A percentile compares a stretch with the other conserved stretches of the same genome.
Conservation (phyloP, 495 filamentous ascomycete genomes). For the Hypoxylon fragiforme region DNA sequence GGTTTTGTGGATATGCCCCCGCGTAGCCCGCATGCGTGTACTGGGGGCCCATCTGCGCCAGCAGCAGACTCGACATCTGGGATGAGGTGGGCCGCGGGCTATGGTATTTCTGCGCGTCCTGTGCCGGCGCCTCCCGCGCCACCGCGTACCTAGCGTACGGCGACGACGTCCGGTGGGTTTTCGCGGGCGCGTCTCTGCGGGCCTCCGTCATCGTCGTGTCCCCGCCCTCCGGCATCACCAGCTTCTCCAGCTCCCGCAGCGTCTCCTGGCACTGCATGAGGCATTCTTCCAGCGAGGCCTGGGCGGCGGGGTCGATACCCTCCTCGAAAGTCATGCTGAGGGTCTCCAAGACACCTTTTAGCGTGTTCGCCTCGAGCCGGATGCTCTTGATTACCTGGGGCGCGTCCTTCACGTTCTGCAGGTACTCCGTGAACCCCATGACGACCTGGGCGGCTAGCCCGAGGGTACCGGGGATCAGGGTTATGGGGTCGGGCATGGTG, state of each 20-base stretch:
- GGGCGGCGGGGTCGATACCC: background rate
- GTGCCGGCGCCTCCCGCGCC: background rate
- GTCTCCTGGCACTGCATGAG: constrained; percentile 1
- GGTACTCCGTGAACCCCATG: constrained; percentile 2
- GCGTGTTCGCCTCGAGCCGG: constrained; percentile 5
- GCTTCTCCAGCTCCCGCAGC: constrained; percentile 7
- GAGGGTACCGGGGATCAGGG: constrained; percentile 1
- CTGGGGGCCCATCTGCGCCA: background rate
- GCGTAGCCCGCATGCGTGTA: background rate
- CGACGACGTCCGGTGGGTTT: background rate
- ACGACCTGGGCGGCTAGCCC: background rate
- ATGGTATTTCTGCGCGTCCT: background rate
- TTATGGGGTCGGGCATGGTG: no score
- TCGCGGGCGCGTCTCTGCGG: background rate
- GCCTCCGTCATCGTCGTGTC: no score
- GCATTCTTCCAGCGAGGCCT: background rate
- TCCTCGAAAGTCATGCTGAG: constrained; percentile 1
- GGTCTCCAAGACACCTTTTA: constrained; percentile 11
- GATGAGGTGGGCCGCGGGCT: background rate
- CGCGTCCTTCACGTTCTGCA: constrained; percentile 19
- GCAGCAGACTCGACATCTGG: background rate
- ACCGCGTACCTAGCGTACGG: background rate
- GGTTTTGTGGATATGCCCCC: background rate
- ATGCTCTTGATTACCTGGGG: constrained; percentile 7
- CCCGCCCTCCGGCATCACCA: background rate